A percentile compares a stretch with the other conserved stretches of the same genome.
Evolutionary conservation across 306 rosid species (phyloP).

Genomic region (Cucumis hystrix): DNA sequence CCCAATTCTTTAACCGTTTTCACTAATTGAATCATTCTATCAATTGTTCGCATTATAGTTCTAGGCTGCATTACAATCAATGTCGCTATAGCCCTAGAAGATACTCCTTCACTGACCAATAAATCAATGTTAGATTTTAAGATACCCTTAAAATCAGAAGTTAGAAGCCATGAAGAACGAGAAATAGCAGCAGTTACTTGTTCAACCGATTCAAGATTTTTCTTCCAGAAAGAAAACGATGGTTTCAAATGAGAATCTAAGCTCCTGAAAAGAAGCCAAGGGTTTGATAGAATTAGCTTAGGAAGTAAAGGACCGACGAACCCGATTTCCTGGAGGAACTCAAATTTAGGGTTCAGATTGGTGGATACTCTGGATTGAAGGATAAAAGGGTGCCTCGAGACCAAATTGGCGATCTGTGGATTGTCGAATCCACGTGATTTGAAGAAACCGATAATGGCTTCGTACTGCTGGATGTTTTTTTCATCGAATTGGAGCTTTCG

Average conservation of each 20-base stretch:
- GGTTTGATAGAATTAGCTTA: too few relatives aligned
- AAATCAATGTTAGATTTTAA: conserved; percentile 1
- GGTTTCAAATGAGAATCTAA: conserved; percentile 6
- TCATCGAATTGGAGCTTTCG: too few relatives aligned
- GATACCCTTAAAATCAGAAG: neutral
- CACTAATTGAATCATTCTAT: neutral
- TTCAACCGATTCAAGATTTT: neutral
- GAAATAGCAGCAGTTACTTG: neutral
- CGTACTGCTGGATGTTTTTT: neutral
- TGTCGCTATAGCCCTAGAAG: neutral
- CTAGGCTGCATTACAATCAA: neutral
- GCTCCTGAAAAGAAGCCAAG: too few relatives aligned
- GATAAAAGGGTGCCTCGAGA: neutral
- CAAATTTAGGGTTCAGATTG: too few relatives aligned
- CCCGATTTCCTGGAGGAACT: too few relatives aligned
- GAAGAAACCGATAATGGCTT: neutral
- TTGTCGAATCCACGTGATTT: neutral
- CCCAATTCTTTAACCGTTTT: neutral
- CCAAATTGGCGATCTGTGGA: conserved; percentile 7
- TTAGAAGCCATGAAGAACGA: conserved; percentile 7
- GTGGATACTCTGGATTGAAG: neutral
- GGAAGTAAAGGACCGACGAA: too few relatives aligned
- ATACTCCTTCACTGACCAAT: conserved; percentile 6
- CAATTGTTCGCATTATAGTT: neutral
- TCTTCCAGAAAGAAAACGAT: neutral